Evolutionary conservation across 2,329 filamentous ascomycete genomes (phyloP), one percentile per base, ranked within the genome.

Genomic region (Ascochyta viciae-villosae): DNA sequence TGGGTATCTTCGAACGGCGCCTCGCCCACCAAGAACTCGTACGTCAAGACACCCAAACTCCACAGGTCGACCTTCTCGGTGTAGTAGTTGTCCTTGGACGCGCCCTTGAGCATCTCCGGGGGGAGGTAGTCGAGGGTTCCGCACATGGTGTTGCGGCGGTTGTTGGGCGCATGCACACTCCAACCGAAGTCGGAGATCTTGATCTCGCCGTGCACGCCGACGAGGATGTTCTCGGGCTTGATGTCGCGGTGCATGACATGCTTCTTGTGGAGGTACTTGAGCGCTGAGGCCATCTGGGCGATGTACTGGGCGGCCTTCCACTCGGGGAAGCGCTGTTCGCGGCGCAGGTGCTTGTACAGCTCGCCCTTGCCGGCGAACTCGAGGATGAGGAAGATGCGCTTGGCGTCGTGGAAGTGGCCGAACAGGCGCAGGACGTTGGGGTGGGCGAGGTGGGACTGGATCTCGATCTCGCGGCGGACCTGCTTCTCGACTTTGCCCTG

Each of bases 161-260:
- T 96, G 77, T 96, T 97, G 26, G 95, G 95, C 5, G 95, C 95
- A 77, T 99, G 95, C 4, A 98, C 95, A 74, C 91, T 96, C 95
- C 95, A 99, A 45, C 95, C 94, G 72, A 98, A 99, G 77, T 99
- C 95, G 4, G 92, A 96, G 71, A 99, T 93, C 78, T 99, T 99
- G 80, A 99, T 93, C 81, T 99, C 95, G 64, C 93, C 95, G 73
- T 98, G 94, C 57, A 98, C 92, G 13, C 94, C 94, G 27, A 98
- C 89, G 22, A 98, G 84, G 62, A 98, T 98, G 71, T 98, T 98
- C 78, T 98, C 93, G 2, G 93, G 93, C 81, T 98, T 98, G 80
- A 98, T 98, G 70, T 98, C 93, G 56, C 93, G 86, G 78, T 98
- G 94, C 80, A 98, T 98, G 66, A 98, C 91, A 76, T 97, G 92